These are phyloP conservation scores for Mycosphaerella sp. DNA, from an alignment of 2,329 filamentous ascomycete genomes.

Conservation along the genomic window DNA sequence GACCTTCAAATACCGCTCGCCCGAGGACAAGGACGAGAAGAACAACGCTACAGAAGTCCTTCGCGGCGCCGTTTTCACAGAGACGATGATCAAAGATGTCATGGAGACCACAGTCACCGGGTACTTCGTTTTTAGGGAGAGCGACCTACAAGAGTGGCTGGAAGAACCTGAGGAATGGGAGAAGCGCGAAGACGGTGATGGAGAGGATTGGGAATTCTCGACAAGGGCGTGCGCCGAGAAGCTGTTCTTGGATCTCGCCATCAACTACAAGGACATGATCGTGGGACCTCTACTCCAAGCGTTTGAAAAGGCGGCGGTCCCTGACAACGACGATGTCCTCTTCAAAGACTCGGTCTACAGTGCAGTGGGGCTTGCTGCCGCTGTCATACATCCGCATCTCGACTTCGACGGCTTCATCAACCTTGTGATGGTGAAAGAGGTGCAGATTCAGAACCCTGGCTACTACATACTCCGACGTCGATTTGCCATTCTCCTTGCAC, in stretches of 20 bases:
- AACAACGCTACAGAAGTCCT: constrained; percentile 62
- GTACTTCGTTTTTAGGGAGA: constrained; percentile 79
- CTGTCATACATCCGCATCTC: constrained; percentile 65
- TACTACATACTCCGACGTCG: constrained; percentile 82
- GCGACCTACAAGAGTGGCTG: constrained; percentile 86
- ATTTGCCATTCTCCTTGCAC: constrained; percentile 79
- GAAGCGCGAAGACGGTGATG: constrained; percentile 74
- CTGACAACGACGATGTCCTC: constrained; percentile 62
- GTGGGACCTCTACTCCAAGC: constrained; percentile 74
- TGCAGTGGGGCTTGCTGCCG: constrained; percentile 78
- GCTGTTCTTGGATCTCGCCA: constrained; percentile 83
- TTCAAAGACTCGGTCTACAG: constrained; percentile 94
- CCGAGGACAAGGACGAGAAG: constrained; percentile 70
- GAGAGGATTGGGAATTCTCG: constrained; percentile 85
- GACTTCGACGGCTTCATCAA: constrained; percentile 79
- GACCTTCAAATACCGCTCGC: constrained; percentile 75
- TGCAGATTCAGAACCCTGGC: constrained; percentile 59
- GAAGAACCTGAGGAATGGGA: constrained; percentile 96
- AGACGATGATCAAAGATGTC: constrained; percentile 70
- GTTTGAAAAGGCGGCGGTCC: constrained; percentile 69
- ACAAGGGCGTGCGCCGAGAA: constrained; percentile 90
- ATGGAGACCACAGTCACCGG: constrained; percentile 79
- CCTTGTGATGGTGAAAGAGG: constrained; percentile 69
- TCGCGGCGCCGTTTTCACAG: constrained; percentile 67
- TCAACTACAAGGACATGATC: constrained; percentile 78